Evolutionary conservation across 2,329 filamentous ascomycete species (phyloP), one percentile per base, ranked within the genome.

Genomic region (Ceratocystis destructans): DNA sequence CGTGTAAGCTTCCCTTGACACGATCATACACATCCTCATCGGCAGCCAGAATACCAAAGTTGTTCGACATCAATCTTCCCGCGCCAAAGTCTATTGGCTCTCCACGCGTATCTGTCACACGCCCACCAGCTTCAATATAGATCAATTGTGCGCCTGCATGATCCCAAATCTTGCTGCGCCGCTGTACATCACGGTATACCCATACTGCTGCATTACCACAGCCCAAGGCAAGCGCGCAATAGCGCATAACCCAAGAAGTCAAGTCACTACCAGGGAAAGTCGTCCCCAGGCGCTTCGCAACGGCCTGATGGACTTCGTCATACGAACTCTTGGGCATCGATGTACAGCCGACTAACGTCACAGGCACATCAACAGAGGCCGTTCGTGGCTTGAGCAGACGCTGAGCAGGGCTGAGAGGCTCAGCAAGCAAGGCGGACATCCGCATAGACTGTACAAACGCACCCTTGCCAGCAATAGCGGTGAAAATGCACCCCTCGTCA

Each of bases 71-170:
- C 70, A 76, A 77, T 65, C 82, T 76, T 0, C 82, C 82, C 0
- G 73, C 77, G 1, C 73, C 71, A 69, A 83, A 70, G 68, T 83
- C 78, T n/a, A 84, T 79, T 1, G 74, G 73, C 67, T 74, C 76
- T 0, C 82, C 82, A 61, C 79, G 74, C 0, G 83, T 76, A 68
- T 85, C 82, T 0, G 81, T 83, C 63, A 85, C 76, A 66, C 74
- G 76, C 1, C 82, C 82, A 0, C 82, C 82, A 1, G 79, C 75
- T 71, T 85, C 82, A 68, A 83, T 78, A 55, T 82, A 84, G 6
- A 85, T 71, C 41, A 85, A 71, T 80, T 84, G 83, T 0, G 82
- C 82, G 1, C 82, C 82, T 0, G 82, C 82, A 66, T 85, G 82
- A 68, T 85, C 82, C 82, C 82, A 85, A 0, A 81, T 75, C 73